Percentiles rank a stretch among this genome's conserved stretches.
These are phyloP conservation scores for Russula earlei DNA, from an alignment of 768 basidiomycete genomes.

Conservation along the genomic window DNA sequence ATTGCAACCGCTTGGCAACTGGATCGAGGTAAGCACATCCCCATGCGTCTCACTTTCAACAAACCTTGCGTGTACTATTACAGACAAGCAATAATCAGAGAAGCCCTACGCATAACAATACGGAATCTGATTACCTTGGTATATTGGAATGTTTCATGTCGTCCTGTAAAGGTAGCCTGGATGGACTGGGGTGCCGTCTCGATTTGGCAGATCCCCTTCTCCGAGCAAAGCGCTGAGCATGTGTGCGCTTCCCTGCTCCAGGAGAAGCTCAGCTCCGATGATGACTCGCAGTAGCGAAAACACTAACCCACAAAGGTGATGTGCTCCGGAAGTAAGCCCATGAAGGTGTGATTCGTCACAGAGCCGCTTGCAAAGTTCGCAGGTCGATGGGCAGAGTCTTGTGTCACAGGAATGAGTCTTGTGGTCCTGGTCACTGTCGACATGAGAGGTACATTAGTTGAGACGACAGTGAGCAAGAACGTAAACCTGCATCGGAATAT, in stretches of 20 bases:
- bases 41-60: neutral
- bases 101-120: neutral
- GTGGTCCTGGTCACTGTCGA: conserved; percentile 37
- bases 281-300: neutral
- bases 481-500: conserved; percentile 1
- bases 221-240: conserved; percentile 36
- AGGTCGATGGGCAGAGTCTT: conserved; percentile 43
- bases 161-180: conserved; percentile 52
- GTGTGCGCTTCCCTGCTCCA: conserved; percentile 39
- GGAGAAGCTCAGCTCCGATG: neutral
- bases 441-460: neutral
- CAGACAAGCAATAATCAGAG: neutral
- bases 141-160: conserved; percentile 52
- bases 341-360: conserved; percentile 45
- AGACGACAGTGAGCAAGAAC: neutral
- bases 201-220: conserved; percentile 47
- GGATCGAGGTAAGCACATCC: neutral
- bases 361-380: conserved; percentile 45
- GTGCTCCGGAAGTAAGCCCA: conserved; percentile 30
- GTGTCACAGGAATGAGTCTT: conserved; percentile 40
- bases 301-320: conserved; percentile 51
- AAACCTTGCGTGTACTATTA: conserved; percentile 45
- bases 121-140: conserved; percentile 40
- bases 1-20: conserved; percentile 45
- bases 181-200: conserved; percentile 50